phyloP scores from a whole-genome alignment of 2,329 filamentous ascomycete species.

The Cercospora nicotianae region DNA sequence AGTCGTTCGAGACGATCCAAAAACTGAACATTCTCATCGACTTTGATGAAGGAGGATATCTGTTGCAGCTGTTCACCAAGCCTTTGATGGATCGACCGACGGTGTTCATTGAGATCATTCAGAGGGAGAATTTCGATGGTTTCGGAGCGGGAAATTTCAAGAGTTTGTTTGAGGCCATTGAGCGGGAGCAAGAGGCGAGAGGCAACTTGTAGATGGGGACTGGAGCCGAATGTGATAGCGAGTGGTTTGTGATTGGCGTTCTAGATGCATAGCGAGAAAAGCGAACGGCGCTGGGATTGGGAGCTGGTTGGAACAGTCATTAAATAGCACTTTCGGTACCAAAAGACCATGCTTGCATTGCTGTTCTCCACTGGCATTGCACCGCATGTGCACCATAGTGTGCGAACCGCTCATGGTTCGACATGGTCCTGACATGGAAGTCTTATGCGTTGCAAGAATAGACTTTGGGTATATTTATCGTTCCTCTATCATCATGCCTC shows the following conservation, averaged over 20 bases:
- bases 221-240: neutral
- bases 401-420: neutral
- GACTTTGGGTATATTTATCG: neutral
- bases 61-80: slow-evolving; percentile 64
- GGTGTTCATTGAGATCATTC: slow-evolving; percentile 95
- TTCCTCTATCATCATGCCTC: neutral
- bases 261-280: neutral
- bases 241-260: neutral
- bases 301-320: neutral
- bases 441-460: neutral
- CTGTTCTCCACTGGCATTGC: neutral
- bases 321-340: neutral
- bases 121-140: slow-evolving; percentile 83
- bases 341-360: neutral
- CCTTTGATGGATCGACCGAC: slow-evolving; percentile 92
- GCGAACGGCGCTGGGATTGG: neutral
- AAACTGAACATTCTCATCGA: slow-evolving; percentile 86
- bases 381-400: neutral
- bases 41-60: slow-evolving; percentile 88
- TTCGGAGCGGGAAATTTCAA: slow-evolving; percentile 97
- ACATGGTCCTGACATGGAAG: neutral
- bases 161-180: slow-evolving; percentile 91
- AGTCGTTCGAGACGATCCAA: slow-evolving; percentile 77
- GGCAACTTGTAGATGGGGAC: slow-evolving; percentile 63
- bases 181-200: slow-evolving; percentile 82